Conservation (phyloP, 257 asterid genomes). For the Schizonepeta tenuifolia region DNA sequence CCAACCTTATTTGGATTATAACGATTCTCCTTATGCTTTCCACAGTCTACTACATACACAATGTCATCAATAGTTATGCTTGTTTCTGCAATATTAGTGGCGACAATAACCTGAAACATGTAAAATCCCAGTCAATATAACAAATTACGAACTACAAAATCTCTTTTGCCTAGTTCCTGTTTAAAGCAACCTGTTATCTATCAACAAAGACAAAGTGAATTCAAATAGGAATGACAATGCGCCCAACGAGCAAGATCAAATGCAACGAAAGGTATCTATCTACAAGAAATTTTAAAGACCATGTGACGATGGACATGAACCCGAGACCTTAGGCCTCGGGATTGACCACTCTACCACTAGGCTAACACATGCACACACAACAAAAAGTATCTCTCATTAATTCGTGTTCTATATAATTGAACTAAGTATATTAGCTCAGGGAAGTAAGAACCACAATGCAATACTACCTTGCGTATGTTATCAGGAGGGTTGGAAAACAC, state of each 20-base stretch:
- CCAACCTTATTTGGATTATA: slow-evolving; percentile 88
- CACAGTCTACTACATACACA: slow-evolving; percentile 93
- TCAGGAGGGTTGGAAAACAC: slow-evolving; percentile 87
- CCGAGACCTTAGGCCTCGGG: too few species aligned
- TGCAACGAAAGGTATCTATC: too few species aligned
- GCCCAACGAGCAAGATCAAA: neutral
- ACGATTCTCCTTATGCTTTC: slow-evolving; percentile 96
- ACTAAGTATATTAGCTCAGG: slow-evolving; percentile 12
- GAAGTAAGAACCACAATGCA: slow-evolving; percentile 10
- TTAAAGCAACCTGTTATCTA: slow-evolving; percentile 1
- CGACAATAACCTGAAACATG: slow-evolving; percentile 75
- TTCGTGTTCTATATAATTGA: slow-evolving; percentile 12
- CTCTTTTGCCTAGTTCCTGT: neutral
- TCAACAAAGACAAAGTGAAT: neutral
- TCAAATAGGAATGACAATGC: neutral
- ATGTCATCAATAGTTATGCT: slow-evolving; percentile 97
- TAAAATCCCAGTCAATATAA: slow-evolving; percentile 13
- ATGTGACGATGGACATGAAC: too few species aligned
- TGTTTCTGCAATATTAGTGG: slow-evolving; percentile 98
- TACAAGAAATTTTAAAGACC: too few species aligned
- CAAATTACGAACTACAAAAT: slow-evolving; percentile 19
- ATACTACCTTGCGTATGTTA: slow-evolving; percentile 81
- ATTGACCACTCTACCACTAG: too few species aligned
- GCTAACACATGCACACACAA: too few species aligned
- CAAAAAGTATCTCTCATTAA: too few species aligned